Percentiles rank a stretch among this genome's conserved stretches.
These are phyloP conservation scores for Osmanthus fragrans DNA, from an alignment of 257 asterid genomes.

Conservation along the genomic window DNA sequence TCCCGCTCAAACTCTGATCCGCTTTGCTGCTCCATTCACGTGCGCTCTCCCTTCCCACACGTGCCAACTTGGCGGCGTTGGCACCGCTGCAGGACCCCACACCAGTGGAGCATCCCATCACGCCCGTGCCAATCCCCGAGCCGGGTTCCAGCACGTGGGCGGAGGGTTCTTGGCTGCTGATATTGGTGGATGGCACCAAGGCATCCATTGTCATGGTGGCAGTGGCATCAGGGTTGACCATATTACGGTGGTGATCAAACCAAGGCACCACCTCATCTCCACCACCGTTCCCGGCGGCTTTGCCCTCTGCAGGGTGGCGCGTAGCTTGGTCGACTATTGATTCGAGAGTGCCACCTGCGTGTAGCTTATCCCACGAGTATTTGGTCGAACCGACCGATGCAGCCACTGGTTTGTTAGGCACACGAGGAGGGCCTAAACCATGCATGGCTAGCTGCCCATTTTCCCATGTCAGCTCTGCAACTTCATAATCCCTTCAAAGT, in stretches of 20 bases:
- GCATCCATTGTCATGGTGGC: constrained; percentile 46
- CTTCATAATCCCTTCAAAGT: constrained; percentile 52
- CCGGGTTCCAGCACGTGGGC: constrained; percentile 29
- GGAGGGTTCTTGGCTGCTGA: constrained; percentile 29
- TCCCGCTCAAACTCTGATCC: constrained; percentile 49
- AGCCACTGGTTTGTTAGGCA: constrained; percentile 20
- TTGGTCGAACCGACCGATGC: constrained; percentile 24
- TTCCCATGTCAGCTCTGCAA: constrained; percentile 72
- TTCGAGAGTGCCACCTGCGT: constrained; percentile 74
- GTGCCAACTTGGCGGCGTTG: constrained; percentile 19
- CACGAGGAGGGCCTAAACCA: constrained; percentile 55
- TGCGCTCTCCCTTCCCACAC: constrained; percentile 23
- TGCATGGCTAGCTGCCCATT: constrained; percentile 76
- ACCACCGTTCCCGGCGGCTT: constrained; percentile 24
- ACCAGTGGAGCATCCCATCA: constrained; percentile 42
- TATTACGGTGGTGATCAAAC: constrained; percentile 36
- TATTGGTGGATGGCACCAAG: constrained; percentile 62
- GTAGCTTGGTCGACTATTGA: constrained; percentile 87
- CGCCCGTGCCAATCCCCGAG: constrained; percentile 37
- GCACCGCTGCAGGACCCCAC: constrained; percentile 66
- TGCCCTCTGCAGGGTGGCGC: constrained; percentile 22
- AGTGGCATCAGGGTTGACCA: constrained; percentile 17
- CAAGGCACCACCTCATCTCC: constrained; percentile 52
- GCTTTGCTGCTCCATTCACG: constrained; percentile 22
- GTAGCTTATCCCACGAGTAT: constrained; percentile 59